Conservation (phyloP, 805 yeast species). For the Metschnikowia orientalis region DNA sequence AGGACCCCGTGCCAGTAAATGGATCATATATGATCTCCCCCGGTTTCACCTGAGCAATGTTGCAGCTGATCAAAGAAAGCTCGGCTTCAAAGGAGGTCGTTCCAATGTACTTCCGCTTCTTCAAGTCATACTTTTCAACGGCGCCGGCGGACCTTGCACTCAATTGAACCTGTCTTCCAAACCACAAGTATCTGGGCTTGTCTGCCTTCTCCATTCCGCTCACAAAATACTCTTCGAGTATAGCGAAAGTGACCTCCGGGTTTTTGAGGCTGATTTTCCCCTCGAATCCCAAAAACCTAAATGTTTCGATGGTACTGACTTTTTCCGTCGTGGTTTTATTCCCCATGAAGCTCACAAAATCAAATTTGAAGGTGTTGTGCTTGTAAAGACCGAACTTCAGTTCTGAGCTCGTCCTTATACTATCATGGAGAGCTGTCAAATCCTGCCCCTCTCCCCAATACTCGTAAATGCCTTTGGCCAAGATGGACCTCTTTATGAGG, state of each 20-base stretch:
- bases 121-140: slow-evolving; percentile 75
- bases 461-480: slow-evolving; percentile 76
- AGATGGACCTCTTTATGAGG: slow-evolving; percentile 62
- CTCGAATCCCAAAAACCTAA: slow-evolving; percentile 62
- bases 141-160: slow-evolving; percentile 61
- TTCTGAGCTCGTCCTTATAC: slow-evolving; percentile 33
- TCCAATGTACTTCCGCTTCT: slow-evolving; percentile 82
- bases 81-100: slow-evolving; percentile 98
- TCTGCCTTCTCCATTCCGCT: slow-evolving; percentile 45
- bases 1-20: slow-evolving; percentile 95
- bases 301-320: slow-evolving; percentile 63
- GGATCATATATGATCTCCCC: slow-evolving; percentile 84
- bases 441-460: slow-evolving; percentile 71
- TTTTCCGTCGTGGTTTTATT: slow-evolving; percentile 48
- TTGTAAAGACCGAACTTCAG: slow-evolving; percentile 37
- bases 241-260: slow-evolving; percentile 65
- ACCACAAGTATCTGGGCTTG: slow-evolving; percentile 56
- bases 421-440: slow-evolving; percentile 54
- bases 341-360: slow-evolving; percentile 73
- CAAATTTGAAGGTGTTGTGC: slow-evolving; percentile 68
- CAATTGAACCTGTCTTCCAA: slow-evolving; percentile 66
- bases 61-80: slow-evolving; percentile 79
- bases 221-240: slow-evolving; percentile 68
- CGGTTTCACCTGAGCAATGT: slow-evolving; percentile 68
- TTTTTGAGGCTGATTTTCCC: slow-evolving; percentile 77